A percentile compares a stretch with the other conserved stretches of the same genome.
Evolutionary conservation across 1,284 basidiomycete species (phyloP).

Genomic region (Ceraceosorus guamensis): DNA sequence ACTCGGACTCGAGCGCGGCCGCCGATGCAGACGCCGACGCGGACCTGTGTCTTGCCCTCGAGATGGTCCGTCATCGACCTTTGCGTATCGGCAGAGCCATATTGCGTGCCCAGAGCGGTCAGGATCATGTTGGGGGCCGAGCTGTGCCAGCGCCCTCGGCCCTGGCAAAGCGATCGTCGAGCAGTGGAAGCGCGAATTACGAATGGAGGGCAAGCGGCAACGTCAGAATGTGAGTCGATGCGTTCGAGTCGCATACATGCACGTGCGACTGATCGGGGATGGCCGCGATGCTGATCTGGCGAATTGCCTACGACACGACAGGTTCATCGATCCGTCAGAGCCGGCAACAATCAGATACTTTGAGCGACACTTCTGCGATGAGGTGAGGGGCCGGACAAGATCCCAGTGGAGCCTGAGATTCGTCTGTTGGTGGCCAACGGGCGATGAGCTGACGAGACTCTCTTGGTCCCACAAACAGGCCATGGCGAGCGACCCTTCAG

Average conservation of each 20-base stretch:
- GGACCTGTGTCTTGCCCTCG: conserved; percentile 39
- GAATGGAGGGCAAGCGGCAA: conserved; percentile 13
- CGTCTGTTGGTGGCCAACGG: not conserved
- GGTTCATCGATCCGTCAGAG: conserved; percentile 25
- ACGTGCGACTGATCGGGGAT: too few species aligned
- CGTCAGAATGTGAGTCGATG: conserved; percentile 23
- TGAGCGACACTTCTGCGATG: conserved; percentile 27
- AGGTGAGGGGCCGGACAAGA: not conserved
- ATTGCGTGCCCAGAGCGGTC: too few species aligned
- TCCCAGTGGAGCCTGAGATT: not conserved
- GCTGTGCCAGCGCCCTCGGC: too few species aligned
- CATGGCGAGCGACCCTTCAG: too few species aligned
- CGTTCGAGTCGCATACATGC: too few species aligned
- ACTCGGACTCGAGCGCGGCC: not conserved
- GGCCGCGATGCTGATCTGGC: too few species aligned
- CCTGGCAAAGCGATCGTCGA: not conserved
- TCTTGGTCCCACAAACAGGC: too few species aligned
- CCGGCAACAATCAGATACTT: conserved; percentile 31
- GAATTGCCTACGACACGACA: too few species aligned
- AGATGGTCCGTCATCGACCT: conserved; percentile 42
- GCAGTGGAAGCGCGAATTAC: not conserved
- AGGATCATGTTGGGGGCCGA: too few species aligned
- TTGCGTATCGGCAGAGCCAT: conserved; percentile 17
- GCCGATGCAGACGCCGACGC: conserved; percentile 21
- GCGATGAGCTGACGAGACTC: not conserved